phyloP scores from a whole-genome alignment of 495 filamentous ascomycete genomes.

The Wilcoxina mikolae region DNA sequence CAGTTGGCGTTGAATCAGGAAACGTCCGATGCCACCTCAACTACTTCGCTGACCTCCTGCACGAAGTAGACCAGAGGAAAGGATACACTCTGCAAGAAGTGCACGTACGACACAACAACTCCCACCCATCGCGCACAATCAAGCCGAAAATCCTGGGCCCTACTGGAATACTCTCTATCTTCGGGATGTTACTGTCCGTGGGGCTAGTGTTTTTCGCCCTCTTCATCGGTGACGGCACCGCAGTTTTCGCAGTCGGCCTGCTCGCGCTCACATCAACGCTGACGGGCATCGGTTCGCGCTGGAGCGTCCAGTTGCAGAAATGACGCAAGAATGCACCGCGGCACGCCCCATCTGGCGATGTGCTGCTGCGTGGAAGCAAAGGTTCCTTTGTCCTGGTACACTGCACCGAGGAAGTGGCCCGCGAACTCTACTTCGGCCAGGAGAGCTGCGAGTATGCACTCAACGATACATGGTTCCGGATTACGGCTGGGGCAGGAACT shows the following conservation, averaged over 20 bases:
- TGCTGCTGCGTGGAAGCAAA: slow-evolving; percentile 40
- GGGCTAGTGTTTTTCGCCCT: slow-evolving; percentile 32
- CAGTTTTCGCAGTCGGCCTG: slow-evolving; percentile 35
- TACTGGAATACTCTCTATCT: slow-evolving; percentile 38
- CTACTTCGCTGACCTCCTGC: background rate
- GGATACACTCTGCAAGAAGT: background rate
- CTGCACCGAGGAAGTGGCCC: slow-evolving; percentile 48
- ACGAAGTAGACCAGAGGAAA: background rate
- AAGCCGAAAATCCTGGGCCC: slow-evolving; percentile 20
- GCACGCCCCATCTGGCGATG: slow-evolving; percentile 39
- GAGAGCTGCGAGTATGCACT: slow-evolving; percentile 42
- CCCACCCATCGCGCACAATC: slow-evolving; percentile 11
- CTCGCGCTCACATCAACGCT: slow-evolving; percentile 36
- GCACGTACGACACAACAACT: slow-evolving; percentile 25
- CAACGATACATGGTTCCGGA: slow-evolving; percentile 31
- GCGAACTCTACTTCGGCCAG: slow-evolving; percentile 48
- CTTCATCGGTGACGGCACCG: slow-evolving; percentile 41
- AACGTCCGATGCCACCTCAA: slow-evolving; percentile 11
- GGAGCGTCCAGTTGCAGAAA: slow-evolving; percentile 39
- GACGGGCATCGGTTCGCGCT: slow-evolving; percentile 40
- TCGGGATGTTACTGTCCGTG: slow-evolving; percentile 37
- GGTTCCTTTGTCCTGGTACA: slow-evolving; percentile 46
- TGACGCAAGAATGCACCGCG: slow-evolving; percentile 35
- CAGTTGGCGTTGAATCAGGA: slow-evolving; percentile 45
- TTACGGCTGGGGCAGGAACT: slow-evolving; percentile 42